Evolutionary conservation across 495 filamentous ascomycete species (phyloP).

Genomic region (Podospora pseudopauciseta): DNA sequence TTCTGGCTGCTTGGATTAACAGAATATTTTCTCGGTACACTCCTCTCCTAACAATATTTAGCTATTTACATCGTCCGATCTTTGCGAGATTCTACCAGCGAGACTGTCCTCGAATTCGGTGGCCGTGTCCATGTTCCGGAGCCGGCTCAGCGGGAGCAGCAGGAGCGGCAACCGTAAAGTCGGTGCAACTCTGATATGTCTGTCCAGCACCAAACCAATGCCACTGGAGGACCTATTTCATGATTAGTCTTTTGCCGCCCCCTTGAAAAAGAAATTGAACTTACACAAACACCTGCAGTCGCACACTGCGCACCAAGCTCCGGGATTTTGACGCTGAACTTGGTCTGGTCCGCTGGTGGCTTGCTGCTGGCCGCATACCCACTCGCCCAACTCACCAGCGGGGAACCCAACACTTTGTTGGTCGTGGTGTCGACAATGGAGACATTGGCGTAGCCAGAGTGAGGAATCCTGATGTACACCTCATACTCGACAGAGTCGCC

Average conservation of each 20-base stretch:
- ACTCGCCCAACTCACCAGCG: constrained; percentile 54
- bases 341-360: constrained; percentile 55
- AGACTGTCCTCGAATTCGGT: constrained; percentile 11
- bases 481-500: constrained; percentile 59
- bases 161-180: constrained; percentile 53
- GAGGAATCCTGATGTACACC: constrained; percentile 60
- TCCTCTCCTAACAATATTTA: neutral
- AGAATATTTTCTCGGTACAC: too few species aligned
- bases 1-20: too few species aligned
- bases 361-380: constrained; percentile 49
- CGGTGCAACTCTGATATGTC: constrained; percentile 71
- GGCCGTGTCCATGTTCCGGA: neutral
- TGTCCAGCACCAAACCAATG: constrained; percentile 62
- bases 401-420: constrained; percentile 54
- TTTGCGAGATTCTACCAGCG: neutral
- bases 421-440: constrained; percentile 61
- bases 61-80: neutral
- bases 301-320: constrained; percentile 52
- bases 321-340: constrained; percentile 65
- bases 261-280: constrained; percentile 16
- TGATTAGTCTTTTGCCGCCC: neutral
- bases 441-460: constrained; percentile 65
- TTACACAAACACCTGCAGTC: constrained; percentile 56
- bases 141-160: neutral
- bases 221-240: constrained; percentile 61